These are phyloP conservation scores for Xerophyta viscosa DNA, from an alignment of 106 monocot species.

Conservation along the genomic window DNA sequence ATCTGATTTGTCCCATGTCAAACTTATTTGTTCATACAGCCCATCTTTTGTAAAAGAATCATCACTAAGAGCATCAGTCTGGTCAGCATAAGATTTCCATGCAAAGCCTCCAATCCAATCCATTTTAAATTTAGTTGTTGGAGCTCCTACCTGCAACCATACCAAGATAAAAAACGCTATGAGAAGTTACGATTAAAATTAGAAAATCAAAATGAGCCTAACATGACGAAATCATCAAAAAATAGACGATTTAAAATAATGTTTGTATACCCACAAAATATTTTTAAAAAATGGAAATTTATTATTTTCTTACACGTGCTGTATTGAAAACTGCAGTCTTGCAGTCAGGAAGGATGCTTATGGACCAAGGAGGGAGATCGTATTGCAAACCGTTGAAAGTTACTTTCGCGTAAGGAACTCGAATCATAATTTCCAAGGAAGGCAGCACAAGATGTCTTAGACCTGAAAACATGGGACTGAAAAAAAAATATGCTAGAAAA, in stretches of 20 bases:
- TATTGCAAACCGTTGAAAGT: slow-evolving; percentile 28
- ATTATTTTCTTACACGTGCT: slow-evolving; percentile 19
- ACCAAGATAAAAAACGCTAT: no score
- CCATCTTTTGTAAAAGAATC: slow-evolving; percentile 21
- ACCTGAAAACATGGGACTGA: slow-evolving; percentile 33
- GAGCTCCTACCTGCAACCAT: slow-evolving; percentile 28
- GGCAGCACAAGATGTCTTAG: slow-evolving; percentile 25
- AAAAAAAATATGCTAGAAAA: neutral
- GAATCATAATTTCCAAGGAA: slow-evolving; percentile 34
- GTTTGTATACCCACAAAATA: no score
- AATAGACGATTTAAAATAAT: no score
- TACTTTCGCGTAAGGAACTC: slow-evolving; percentile 19
- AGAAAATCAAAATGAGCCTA: no score
- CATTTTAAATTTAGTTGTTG: slow-evolving; percentile 22
- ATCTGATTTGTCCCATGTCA: slow-evolving; percentile 32
- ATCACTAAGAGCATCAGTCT: slow-evolving; percentile 7
- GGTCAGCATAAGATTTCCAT: slow-evolving; percentile 32
- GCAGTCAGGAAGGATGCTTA: slow-evolving; percentile 47
- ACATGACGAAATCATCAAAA: no score
- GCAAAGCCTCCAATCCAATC: slow-evolving; percentile 16
- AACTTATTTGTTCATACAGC: slow-evolving; percentile 26
- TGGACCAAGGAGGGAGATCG: slow-evolving; percentile 42
- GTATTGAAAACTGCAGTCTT: slow-evolving; percentile 37
- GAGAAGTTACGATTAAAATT: no score
- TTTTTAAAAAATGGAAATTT: neutral